Conservation (phyloP, 2,329 filamentous ascomycete species). For the Curvularia lunata region DNA sequence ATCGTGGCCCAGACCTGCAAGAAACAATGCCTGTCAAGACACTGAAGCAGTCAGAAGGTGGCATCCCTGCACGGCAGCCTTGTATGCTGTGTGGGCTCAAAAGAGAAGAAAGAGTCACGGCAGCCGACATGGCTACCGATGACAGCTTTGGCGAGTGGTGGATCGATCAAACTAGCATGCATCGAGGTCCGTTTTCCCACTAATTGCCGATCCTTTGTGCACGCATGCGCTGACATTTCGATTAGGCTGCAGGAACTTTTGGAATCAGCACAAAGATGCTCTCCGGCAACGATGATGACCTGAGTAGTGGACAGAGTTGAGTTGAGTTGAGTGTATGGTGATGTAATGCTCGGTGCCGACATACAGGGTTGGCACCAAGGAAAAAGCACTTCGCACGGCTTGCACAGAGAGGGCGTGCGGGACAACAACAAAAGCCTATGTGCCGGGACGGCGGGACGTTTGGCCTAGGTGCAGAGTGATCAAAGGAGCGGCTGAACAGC, state of each 20-base stretch:
- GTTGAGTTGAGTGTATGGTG: neutral
- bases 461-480: neutral
- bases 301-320: neutral
- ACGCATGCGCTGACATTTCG: conserved; percentile 38
- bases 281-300: conserved; percentile 68
- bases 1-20: conserved; percentile 70
- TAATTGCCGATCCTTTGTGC: neutral
- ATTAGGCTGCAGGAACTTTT: conserved; percentile 79
- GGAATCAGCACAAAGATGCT: conserved; percentile 75
- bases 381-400: neutral
- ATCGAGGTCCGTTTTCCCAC: conserved; percentile 64
- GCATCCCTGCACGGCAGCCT: conserved; percentile 72
- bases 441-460: conserved; percentile 16
- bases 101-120: conserved; percentile 80
- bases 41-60: conserved; percentile 67
- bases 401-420: neutral
- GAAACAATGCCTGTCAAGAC: conserved; percentile 72
- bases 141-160: conserved; percentile 98
- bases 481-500: conserved; percentile 6
- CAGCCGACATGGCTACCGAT: conserved; percentile 77
- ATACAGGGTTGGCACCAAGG: neutral
- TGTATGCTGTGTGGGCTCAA: conserved; percentile 89
- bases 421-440: conserved; percentile 3
- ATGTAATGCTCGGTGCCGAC: neutral
- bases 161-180: conserved; percentile 69